Conservation (phyloP, 2,329 filamentous ascomycete genomes). For the Xylaria sp. region DNA sequence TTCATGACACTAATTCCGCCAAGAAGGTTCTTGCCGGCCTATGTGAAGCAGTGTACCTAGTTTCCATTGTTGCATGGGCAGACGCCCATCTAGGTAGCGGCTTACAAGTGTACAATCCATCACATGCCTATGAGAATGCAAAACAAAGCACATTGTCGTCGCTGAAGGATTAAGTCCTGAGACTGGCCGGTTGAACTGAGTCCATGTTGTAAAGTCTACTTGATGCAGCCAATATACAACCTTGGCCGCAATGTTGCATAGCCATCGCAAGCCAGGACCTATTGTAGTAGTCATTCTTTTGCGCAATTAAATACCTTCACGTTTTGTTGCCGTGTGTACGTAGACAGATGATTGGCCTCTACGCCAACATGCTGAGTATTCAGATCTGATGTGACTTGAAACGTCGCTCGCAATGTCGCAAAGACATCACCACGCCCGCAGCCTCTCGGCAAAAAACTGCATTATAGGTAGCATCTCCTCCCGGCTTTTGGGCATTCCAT, state of each 20-base stretch:
- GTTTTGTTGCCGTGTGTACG: not conserved
- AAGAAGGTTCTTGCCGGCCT: not conserved
- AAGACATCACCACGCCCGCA: slow-evolving; percentile 53
- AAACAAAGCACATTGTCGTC: not conserved
- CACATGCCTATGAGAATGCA: not conserved
- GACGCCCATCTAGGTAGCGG: not conserved
- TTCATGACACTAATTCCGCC: not conserved
- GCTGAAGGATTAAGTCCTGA: not conserved
- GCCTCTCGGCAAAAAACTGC: slow-evolving; percentile 78
- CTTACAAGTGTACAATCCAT: not conserved
- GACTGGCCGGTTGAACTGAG: not conserved
- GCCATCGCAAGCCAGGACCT: not conserved
- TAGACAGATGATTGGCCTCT: not conserved
- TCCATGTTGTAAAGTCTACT: too few species aligned
- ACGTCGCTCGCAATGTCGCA: not conserved
- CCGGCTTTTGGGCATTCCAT: slow-evolving; percentile 83
- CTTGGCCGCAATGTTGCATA: not conserved
- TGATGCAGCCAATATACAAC: too few species aligned
- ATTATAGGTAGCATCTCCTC: slow-evolving; percentile 93
- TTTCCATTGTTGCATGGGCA: not conserved
- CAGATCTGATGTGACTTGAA: not conserved
- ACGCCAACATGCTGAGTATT: not conserved
- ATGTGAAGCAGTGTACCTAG: not conserved
- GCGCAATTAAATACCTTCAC: not conserved
- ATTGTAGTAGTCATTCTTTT: not conserved